phyloP scores from a whole-genome alignment of 2,329 filamentous ascomycete genomes.

The Aspergillus novofumigatus region DNA sequence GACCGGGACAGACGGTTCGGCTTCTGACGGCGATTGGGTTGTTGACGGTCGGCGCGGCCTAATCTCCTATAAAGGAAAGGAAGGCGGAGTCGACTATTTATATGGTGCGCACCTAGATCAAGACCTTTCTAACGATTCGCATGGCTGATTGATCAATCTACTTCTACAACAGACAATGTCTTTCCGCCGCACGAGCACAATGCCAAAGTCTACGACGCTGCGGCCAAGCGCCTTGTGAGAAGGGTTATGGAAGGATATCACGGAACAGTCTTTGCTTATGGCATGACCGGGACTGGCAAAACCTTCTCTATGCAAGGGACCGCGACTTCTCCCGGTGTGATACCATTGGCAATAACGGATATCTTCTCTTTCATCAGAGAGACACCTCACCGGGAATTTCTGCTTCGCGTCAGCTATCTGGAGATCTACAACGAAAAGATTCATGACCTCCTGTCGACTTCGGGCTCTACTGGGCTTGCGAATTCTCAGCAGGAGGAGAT shows the following conservation, averaged over 20 bases:
- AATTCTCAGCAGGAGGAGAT: slow-evolving; percentile 77
- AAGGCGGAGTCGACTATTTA: slow-evolving; percentile 77
- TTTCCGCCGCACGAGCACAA: slow-evolving; percentile 94
- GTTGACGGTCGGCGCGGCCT: slow-evolving; percentile 79
- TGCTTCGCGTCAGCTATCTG: slow-evolving; percentile 92
- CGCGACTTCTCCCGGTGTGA: slow-evolving; percentile 89
- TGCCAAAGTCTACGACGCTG: slow-evolving; percentile 87
- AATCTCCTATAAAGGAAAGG: slow-evolving; percentile 79
- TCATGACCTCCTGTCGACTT: slow-evolving; percentile 81
- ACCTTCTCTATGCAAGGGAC: slow-evolving; percentile 99
- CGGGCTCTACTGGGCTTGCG: slow-evolving; percentile 55
- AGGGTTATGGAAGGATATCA: slow-evolving; percentile 99
- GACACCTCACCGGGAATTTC: slow-evolving; percentile 88
- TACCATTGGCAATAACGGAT: slow-evolving; percentile 93
- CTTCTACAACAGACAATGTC: slow-evolving; percentile 70
- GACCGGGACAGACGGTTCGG: slow-evolving; percentile 54
- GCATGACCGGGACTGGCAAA: slow-evolving; percentile 98
- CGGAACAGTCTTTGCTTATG: slow-evolving; percentile 96
- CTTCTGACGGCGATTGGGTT: slow-evolving; percentile 80
- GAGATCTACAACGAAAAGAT: slow-evolving; percentile 99
- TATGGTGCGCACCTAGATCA: slow-evolving; percentile 62
- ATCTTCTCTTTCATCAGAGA: slow-evolving; percentile 99
- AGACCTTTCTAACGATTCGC: background rate
- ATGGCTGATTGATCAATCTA: slow-evolving; percentile 16
- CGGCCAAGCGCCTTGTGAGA: slow-evolving; percentile 87